Base-by-base conservation (phyloP, 495 filamentous ascomycete species). In the Daldinia grandis region DNA sequence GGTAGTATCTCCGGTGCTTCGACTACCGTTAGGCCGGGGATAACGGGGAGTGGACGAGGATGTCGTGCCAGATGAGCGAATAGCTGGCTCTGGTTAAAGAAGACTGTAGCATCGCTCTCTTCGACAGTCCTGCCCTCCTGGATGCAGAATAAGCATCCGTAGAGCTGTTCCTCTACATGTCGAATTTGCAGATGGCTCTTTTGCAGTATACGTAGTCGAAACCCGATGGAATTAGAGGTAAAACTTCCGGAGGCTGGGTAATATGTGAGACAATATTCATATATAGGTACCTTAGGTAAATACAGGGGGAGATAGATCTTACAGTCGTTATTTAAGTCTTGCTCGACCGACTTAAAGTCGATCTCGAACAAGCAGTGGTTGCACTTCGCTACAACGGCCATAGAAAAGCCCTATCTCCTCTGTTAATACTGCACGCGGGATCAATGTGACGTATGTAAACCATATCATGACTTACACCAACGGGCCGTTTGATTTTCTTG, bases 61-160 rank as follows among this genome's bases (percentile, higher is more conserved):
- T 83, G 81, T 10, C 79, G 78, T 31, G 81, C 74, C 24, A 82
- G 59, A 65, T 83, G 81, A 27, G 72, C 62, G 49, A 82, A 81
- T 19, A 83, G 64, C 55, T 77, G 74, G 55, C 69, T 76, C 63
- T 79, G 77, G 51, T 66, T 76, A 58, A 80, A 79, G 70, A 82
- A 83, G 12, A 82, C 79, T 3, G 81, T 83, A 12, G 81, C 76
- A 49, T 83, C 81, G 59, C 77, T 79, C 51, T 81, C 77, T 28
- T 79, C 76, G 10, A 72, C 54, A 4, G 79, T 81, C 19, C 49
- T 61, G 2, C 79, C 79, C n/a, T 66, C n/a, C 10, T 78, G 77
- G 15, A 79, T 71, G 58, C 81, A 83, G 72, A 83, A 83, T 9
- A 80, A 53, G 50, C 81, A 83, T 27, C 69, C 78, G 56, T 80